Percentiles rank a stretch among this genome's conserved stretches.
Conservation (phyloP, 2,329 filamentous ascomycete genomes). For the Exophiala alcalophila region DNA sequence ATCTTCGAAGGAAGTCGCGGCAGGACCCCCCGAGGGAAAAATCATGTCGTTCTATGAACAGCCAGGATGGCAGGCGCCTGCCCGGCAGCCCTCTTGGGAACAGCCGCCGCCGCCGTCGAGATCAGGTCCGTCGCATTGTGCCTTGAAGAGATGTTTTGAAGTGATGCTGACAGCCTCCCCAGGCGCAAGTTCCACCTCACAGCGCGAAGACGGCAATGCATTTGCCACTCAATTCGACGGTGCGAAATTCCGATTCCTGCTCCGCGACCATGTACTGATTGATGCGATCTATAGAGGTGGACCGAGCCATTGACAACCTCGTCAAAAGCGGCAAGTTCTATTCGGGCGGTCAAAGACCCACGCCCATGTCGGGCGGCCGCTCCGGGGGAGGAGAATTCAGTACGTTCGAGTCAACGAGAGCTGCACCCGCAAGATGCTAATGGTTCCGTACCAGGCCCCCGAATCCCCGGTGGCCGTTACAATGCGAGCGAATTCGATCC, state of each 20-base stretch:
- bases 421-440: background rate
- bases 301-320: conserved; percentile 91
- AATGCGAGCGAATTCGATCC: conserved; percentile 81
- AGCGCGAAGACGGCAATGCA: conserved; percentile 70
- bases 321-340: conserved; percentile 94
- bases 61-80: conserved; percentile 60
- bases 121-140: conserved; percentile 55
- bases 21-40: too few species aligned
- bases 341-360: conserved; percentile 66
- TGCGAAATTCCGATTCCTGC: conserved; percentile 52
- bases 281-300: conserved; percentile 67
- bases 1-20: too few species aligned
- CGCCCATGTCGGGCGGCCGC: conserved; percentile 60
- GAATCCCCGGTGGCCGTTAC: conserved; percentile 67
- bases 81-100: conserved; percentile 68
- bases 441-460: conserved; percentile 59
- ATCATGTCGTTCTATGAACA: conserved; percentile 69
- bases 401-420: conserved; percentile 4
- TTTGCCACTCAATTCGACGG: conserved; percentile 88
- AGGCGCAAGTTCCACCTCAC: conserved; percentile 73
- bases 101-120: conserved; percentile 69
- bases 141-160: background rate
- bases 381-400: conserved; percentile 23
- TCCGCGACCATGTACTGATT: conserved; percentile 30
- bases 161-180: conserved; percentile 32